Percentiles rank a stretch among this genome's conserved stretches.
These are phyloP conservation scores for Talaromyces liani DNA, from an alignment of 495 filamentous ascomycete species.

Conservation along the genomic window DNA sequence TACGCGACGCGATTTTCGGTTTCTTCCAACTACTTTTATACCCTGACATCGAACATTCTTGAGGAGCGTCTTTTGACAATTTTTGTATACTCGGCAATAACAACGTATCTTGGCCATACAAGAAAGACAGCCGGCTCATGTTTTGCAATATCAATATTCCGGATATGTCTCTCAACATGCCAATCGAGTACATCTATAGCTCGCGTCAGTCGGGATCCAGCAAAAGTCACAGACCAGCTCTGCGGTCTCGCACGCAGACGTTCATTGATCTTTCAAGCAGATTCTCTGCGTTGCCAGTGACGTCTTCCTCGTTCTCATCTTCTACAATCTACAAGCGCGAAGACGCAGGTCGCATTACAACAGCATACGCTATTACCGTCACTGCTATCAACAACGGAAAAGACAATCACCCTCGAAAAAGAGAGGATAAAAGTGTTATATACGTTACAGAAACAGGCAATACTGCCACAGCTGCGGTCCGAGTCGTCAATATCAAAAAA, in stretches of 20 bases:
- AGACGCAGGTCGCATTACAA: background rate
- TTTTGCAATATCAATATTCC: conserved; percentile 1
- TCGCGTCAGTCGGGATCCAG: background rate
- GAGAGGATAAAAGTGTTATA: too few species aligned
- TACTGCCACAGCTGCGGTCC: background rate
- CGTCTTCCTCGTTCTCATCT: conserved; percentile 1
- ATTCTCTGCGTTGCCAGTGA: background rate
- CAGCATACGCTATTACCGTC: background rate
- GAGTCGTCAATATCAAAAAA: conserved; percentile 1
- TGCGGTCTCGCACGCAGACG: background rate
- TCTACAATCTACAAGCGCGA: background rate
- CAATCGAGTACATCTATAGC: background rate
- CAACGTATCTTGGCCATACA: background rate
- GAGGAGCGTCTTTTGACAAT: background rate
- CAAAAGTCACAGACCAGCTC: background rate
- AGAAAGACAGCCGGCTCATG: background rate
- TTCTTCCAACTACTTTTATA: background rate
- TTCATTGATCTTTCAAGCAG: conserved; percentile 2
- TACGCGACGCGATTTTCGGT: background rate
- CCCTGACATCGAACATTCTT: background rate
- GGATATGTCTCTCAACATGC: background rate
- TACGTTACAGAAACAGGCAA: background rate
- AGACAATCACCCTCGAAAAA: background rate
- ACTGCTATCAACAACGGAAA: conserved; percentile 1
- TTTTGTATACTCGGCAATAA: background rate